A percentile compares a stretch with the other conserved stretches of the same genome.
phyloP scores from a whole-genome alignment of 108 stramenopile species.

The Cyclotella atomus region DNA sequence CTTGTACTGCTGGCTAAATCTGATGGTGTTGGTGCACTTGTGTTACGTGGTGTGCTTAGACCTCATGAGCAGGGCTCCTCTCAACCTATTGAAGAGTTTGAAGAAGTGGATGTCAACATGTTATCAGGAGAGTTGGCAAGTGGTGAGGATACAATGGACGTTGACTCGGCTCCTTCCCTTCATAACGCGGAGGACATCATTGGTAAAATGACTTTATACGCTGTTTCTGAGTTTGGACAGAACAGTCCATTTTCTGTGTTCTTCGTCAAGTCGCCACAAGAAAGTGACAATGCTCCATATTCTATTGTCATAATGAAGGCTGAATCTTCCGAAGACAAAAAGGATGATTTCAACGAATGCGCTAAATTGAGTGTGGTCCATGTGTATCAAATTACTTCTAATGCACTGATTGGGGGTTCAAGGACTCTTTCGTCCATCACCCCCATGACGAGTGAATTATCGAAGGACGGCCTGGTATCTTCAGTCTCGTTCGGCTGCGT shows the following conservation, averaged over 20 bases:
- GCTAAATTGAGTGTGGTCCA: slow-evolving; percentile 19
- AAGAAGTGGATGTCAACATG: slow-evolving; percentile 38
- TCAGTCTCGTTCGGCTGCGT: slow-evolving; percentile 62
- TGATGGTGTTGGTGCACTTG: slow-evolving; percentile 32
- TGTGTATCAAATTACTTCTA: slow-evolving; percentile 22
- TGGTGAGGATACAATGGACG: slow-evolving; percentile 26
- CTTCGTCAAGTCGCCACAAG: slow-evolving; percentile 32
- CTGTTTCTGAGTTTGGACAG: slow-evolving; percentile 41
- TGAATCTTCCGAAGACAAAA: slow-evolving; percentile 3
- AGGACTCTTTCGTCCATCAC: slow-evolving; percentile 34
- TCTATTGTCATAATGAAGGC: slow-evolving; percentile 41
- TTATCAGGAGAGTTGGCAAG: neutral
- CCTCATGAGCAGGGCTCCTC: neutral
- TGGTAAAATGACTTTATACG: slow-evolving; percentile 31
- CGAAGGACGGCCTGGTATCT: slow-evolving; percentile 17
- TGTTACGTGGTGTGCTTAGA: slow-evolving; percentile 37
- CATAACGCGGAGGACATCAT: slow-evolving; percentile 29
- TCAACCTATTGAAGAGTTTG: slow-evolving; percentile 37
- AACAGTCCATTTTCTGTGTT: slow-evolving; percentile 32
- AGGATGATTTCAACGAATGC: neutral
- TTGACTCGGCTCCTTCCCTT: slow-evolving; percentile 25
- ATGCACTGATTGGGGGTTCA: slow-evolving; percentile 13
- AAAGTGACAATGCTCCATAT: slow-evolving; percentile 19
- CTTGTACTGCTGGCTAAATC: slow-evolving; percentile 64
- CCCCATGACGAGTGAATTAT: slow-evolving; percentile 33